Percentiles rank a stretch among this genome's conserved stretches.
These are phyloP conservation scores for Cladosporium sp. DNA, from an alignment of 2,329 filamentous ascomycete species.

Conservation along the genomic window DNA sequence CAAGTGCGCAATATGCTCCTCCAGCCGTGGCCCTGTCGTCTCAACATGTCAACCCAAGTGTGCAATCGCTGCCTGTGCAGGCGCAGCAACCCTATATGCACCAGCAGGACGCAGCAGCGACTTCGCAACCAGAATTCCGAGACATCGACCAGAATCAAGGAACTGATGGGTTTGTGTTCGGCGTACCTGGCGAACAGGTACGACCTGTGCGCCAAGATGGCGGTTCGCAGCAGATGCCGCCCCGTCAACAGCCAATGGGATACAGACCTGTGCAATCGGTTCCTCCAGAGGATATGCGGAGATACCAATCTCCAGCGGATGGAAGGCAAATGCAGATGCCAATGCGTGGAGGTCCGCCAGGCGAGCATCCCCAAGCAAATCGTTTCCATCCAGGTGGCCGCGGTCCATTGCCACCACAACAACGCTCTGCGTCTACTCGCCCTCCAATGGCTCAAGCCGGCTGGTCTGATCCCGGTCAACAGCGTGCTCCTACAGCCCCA, in stretches of 20 bases:
- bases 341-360: conserved; percentile 22
- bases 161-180: conserved; percentile 17
- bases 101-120: conserved; percentile 3
- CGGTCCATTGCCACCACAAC: conserved; percentile 7
- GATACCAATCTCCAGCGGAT: background rate
- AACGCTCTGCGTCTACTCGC: conserved; percentile 4
- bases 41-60: conserved; percentile 10
- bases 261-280: conserved; percentile 13
- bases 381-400: conserved; percentile 1
- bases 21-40: conserved; percentile 14
- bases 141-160: background rate
- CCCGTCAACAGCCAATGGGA: conserved; percentile 11
- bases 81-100: conserved; percentile 1
- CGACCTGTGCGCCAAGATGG: conserved; percentile 8
- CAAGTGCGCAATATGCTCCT: conserved; percentile 22
- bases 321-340: conserved; percentile 16
- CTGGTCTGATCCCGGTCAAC: conserved; percentile 25
- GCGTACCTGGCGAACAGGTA: conserved; percentile 12
- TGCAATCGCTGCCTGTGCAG: conserved; percentile 14
- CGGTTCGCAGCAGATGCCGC: conserved; percentile 10
- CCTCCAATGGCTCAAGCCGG: conserved; percentile 15
- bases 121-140: conserved; percentile 6
- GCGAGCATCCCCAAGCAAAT: conserved; percentile 14
- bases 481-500: conserved; percentile 10
- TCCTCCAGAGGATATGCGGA: conserved; percentile 6